A percentile compares a stretch with the other conserved stretches of the same genome.
Conservation (phyloP, 2,329 filamentous ascomycete genomes). For the Phialemonium atrogriseum region DNA sequence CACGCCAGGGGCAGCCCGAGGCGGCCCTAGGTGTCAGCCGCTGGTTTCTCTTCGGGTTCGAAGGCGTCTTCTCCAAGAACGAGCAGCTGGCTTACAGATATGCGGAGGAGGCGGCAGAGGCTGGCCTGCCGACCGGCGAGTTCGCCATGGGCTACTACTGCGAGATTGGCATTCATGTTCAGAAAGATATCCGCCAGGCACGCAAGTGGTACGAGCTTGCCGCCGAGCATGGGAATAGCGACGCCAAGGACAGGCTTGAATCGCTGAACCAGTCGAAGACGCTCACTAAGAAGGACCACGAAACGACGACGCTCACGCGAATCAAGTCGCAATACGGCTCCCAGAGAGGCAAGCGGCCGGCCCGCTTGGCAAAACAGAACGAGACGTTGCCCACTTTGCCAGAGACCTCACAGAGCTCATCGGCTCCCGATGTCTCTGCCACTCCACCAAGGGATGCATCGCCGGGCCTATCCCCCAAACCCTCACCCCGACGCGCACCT, state of each 20-base stretch:
- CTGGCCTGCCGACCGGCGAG: conserved; percentile 80
- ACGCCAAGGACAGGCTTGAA: conserved; percentile 74
- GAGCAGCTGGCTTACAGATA: conserved; percentile 90
- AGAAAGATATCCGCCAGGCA: conserved; percentile 75
- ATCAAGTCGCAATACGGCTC: conserved; percentile 79
- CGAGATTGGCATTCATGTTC: conserved; percentile 89
- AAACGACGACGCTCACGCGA: conserved; percentile 77
- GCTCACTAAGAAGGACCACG: conserved; percentile 84
- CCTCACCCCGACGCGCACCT: conserved; percentile 30
- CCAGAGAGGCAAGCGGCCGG: conserved; percentile 52
- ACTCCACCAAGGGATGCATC: too few species aligned
- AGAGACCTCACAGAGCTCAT: conserved; percentile 27
- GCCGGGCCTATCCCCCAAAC: too few species aligned
- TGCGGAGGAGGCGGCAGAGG: conserved; percentile 74
- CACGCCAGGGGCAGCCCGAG: conserved; percentile 85
- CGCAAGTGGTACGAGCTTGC: conserved; percentile 86
- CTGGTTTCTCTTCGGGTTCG: conserved; percentile 96
- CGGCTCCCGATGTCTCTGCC: conserved; percentile 20
- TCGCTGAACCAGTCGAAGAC: conserved; percentile 76
- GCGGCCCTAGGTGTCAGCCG: conserved; percentile 95
- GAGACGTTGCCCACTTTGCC: conserved; percentile 40
- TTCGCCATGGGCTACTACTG: conserved; percentile 97
- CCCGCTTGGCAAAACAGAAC: conserved; percentile 44
- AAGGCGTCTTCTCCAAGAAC: conserved; percentile 88
- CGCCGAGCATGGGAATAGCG: conserved; percentile 83